A percentile compares a stretch with the other conserved stretches of the same genome.
phyloP scores from a whole-genome alignment of 176 grass and related monocot species.

The Microstegium vimineum region DNA sequence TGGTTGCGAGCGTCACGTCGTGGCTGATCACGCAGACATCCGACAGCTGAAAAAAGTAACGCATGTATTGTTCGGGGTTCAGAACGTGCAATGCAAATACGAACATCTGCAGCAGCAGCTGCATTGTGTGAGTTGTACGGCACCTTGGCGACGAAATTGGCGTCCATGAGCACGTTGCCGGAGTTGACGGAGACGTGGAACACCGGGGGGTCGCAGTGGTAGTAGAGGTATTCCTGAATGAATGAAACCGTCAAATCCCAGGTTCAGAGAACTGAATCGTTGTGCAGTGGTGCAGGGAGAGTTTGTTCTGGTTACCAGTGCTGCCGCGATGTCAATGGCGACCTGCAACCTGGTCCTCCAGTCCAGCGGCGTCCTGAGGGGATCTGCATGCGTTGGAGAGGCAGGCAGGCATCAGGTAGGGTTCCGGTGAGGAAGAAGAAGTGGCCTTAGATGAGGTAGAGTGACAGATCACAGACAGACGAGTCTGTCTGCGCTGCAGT shows the following conservation, averaged over 20 bases:
- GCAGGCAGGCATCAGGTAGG: background rate
- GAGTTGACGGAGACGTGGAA: conserved; percentile 72
- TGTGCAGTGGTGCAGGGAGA: background rate
- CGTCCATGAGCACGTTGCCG: conserved; percentile 64
- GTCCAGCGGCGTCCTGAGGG: conserved; percentile 78
- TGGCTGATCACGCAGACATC: conserved; percentile 41
- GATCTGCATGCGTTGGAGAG: conserved; percentile 51
- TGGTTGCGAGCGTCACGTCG: conserved; percentile 8
- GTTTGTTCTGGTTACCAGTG: conserved; percentile 77
- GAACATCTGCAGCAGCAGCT: background rate
- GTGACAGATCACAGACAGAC: too few relatives aligned
- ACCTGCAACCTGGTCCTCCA: conserved; percentile 89
- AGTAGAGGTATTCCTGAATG: conserved; percentile 84
- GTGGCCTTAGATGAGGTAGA: too few relatives aligned
- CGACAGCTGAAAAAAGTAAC: conserved; percentile 48
- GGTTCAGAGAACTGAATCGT: conserved; percentile 10
- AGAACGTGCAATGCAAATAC: background rate
- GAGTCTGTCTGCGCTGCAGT: too few relatives aligned
- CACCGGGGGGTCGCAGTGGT: conserved; percentile 81
- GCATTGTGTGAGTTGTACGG: background rate
- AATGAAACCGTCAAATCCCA: background rate
- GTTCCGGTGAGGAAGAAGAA: background rate
- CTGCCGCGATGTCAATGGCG: conserved; percentile 85
- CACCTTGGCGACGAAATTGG: conserved; percentile 71
- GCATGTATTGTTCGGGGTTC: background rate